phyloP scores from a whole-genome alignment of 2,329 filamentous ascomycete species.

The Emergomyces africanus region DNA sequence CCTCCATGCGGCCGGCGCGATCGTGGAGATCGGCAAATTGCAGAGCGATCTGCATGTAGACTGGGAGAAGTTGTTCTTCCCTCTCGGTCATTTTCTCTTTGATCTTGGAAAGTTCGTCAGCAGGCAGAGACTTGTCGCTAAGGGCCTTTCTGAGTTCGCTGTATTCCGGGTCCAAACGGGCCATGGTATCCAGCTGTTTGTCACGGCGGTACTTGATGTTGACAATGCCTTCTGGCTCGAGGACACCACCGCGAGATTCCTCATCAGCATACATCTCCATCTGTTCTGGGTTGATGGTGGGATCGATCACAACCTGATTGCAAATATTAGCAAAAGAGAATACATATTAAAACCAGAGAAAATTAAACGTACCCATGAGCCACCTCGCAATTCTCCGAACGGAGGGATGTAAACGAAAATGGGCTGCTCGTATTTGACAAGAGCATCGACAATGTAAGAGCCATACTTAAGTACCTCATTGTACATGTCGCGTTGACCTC shows the following conservation, averaged over 20 bases:
- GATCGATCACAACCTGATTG: conserved; percentile 77
- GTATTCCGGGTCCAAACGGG: conserved; percentile 76
- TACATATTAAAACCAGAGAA: background rate
- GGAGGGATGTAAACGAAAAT: conserved; percentile 99
- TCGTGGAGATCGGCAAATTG: conserved; percentile 98
- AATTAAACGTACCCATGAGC: conserved; percentile 61
- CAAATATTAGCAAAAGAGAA: conserved; percentile 10
- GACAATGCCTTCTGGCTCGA: conserved; percentile 96
- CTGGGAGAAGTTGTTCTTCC: conserved; percentile 78
- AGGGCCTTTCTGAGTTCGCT: conserved; percentile 71
- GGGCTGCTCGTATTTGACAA: conserved; percentile 97
- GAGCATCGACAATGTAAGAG: conserved; percentile 95
- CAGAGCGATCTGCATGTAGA: conserved; percentile 89
- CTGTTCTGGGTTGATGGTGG: conserved; percentile 86
- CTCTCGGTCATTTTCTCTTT: conserved; percentile 74
- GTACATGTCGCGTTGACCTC: conserved; percentile 99
- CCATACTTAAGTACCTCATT: conserved; percentile 99
- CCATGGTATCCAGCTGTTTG: conserved; percentile 95
- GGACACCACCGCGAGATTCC: conserved; percentile 87
- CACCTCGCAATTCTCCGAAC: conserved; percentile 90
- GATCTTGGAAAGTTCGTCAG: conserved; percentile 64
- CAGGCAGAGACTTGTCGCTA: conserved; percentile 51
- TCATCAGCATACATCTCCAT: conserved; percentile 99
- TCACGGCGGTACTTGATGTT: conserved; percentile 98
- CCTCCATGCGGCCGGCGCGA: conserved; percentile 92